These are phyloP conservation scores for Lepiota venenata DNA, from an alignment of 768 basidiomycete species.

Conservation along the genomic window DNA sequence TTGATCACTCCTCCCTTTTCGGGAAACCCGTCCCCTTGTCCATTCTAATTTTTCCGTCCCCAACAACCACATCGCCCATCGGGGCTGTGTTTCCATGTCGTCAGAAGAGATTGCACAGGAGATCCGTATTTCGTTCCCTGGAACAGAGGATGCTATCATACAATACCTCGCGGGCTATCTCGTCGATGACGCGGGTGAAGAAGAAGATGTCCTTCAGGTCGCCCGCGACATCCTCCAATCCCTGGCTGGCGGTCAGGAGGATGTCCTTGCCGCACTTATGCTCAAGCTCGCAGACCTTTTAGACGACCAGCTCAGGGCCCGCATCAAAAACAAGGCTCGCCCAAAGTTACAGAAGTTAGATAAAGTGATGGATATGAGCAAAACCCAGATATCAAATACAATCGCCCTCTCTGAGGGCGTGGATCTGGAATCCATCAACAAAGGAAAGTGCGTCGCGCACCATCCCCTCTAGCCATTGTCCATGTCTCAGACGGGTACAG, in stretches of 20 bases:
- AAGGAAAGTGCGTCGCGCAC: slow-evolving; percentile 69
- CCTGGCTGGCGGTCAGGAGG: slow-evolving; percentile 58
- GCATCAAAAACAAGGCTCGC: slow-evolving; percentile 55
- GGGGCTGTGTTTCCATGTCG: slow-evolving; percentile 41
- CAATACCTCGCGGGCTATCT: slow-evolving; percentile 88
- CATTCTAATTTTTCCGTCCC: slow-evolving; percentile 1
- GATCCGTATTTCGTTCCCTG: slow-evolving; percentile 66
- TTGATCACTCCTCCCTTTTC: slow-evolving; percentile 3
- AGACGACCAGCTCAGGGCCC: slow-evolving; percentile 57
- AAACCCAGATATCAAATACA: slow-evolving; percentile 73
- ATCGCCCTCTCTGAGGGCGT: slow-evolving; percentile 80
- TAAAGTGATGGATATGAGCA: slow-evolving; percentile 87
- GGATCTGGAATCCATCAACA: slow-evolving; percentile 89
- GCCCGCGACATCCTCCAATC: slow-evolving; percentile 73
- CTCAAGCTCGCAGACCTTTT: slow-evolving; percentile 56
- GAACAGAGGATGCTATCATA: slow-evolving; percentile 80
- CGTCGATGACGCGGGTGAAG: slow-evolving; percentile 85
- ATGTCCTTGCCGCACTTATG: slow-evolving; percentile 68
- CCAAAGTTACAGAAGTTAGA: slow-evolving; percentile 75
- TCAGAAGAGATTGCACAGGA: slow-evolving; percentile 77
- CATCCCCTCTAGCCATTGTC: slow-evolving; percentile 11
- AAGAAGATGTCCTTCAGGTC: slow-evolving; percentile 81
- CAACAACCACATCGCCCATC: slow-evolving; percentile 4
- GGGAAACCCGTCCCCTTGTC: background rate
- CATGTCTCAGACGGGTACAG: slow-evolving; percentile 26